Percentiles rank a stretch among this genome's conserved stretches.
These are phyloP conservation scores for Volvox reticuliferus DNA, from an alignment of 139 green algal genomes.

Conservation along the genomic window DNA sequence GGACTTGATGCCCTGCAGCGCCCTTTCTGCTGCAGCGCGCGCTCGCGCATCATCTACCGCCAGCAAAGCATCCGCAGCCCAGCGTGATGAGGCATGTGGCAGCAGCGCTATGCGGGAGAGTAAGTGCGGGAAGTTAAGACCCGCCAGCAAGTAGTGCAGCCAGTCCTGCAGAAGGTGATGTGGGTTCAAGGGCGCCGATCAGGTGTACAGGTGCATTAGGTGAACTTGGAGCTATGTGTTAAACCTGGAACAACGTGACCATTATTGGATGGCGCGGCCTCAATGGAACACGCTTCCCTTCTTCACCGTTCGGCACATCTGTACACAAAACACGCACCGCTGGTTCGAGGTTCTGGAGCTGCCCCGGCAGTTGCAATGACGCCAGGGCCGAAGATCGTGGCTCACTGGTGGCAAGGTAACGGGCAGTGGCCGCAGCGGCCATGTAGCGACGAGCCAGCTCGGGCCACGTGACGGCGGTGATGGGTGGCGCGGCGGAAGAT, in stretches of 20 bases:
- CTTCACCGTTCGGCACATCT: too few species aligned
- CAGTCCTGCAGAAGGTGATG: conserved; percentile 48
- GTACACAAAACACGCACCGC: conserved; percentile 4
- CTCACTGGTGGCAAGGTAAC: conserved; percentile 47
- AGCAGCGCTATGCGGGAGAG: conserved; percentile 61
- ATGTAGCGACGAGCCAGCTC: conserved; percentile 71
- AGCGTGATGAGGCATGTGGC: conserved; percentile 39
- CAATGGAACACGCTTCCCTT: too few species aligned
- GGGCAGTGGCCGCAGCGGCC: conserved; percentile 57
- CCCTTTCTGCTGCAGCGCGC: conserved; percentile 59
- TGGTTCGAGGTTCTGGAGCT: conserved; percentile 53
- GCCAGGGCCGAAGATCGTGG: conserved; percentile 18
- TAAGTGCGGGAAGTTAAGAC: conserved; percentile 53
- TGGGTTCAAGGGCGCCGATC: too few species aligned
- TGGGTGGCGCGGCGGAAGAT: neutral
- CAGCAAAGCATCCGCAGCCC: conserved; percentile 58
- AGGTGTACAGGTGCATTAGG: too few species aligned
- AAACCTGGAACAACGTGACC: too few species aligned
- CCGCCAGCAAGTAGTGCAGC: conserved; percentile 71
- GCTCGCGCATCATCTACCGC: conserved; percentile 66
- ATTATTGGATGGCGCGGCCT: too few species aligned
- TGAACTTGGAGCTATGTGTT: too few species aligned
- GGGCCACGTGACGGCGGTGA: conserved; percentile 67
- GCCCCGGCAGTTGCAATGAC: conserved; percentile 46
- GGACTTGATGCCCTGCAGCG: conserved; percentile 24